Conservation (phyloP, 2,329 filamentous ascomycete genomes). For the Colletotrichum melonis region DNA sequence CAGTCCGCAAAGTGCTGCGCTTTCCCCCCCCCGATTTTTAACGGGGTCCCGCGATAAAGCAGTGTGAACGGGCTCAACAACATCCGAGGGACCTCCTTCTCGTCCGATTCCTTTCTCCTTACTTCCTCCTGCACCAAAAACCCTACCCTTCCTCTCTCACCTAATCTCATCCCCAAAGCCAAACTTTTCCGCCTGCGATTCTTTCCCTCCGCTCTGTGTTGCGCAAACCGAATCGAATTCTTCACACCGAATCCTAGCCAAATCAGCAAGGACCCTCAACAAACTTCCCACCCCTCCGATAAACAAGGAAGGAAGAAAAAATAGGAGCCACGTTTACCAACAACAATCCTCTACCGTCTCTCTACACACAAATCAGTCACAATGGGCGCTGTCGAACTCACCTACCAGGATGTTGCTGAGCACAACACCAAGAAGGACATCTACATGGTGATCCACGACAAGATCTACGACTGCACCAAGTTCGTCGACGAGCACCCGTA, state of each 20-base stretch:
- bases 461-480: constrained; percentile 89
- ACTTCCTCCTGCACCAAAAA: constrained; percentile 5
- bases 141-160: neutral
- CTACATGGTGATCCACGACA: constrained; percentile 92
- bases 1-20: neutral
- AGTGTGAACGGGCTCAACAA: constrained; percentile 35
- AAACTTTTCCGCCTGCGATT: neutral
- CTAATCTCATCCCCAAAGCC: constrained; percentile 21
- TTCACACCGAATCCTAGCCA: neutral
- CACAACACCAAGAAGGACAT: constrained; percentile 96
- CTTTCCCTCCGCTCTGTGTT: neutral
- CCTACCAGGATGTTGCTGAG: constrained; percentile 82
- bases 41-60: constrained; percentile 25
- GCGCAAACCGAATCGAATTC: neutral
- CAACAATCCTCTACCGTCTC: constrained; percentile 3
- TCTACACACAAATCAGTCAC: constrained; percentile 30
- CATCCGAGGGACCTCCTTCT: constrained; percentile 25
- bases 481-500: constrained; percentile 98
- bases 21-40: constrained; percentile 27
- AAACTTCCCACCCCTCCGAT: neutral
- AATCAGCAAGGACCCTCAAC: constrained; percentile 6
- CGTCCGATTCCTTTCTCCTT: constrained; percentile 11
- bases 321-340: constrained; percentile 25
- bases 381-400: constrained; percentile 64
- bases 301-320: constrained; percentile 2